Conservation (phyloP, 345 rosid species). For the Theobroma cacao region DNA sequence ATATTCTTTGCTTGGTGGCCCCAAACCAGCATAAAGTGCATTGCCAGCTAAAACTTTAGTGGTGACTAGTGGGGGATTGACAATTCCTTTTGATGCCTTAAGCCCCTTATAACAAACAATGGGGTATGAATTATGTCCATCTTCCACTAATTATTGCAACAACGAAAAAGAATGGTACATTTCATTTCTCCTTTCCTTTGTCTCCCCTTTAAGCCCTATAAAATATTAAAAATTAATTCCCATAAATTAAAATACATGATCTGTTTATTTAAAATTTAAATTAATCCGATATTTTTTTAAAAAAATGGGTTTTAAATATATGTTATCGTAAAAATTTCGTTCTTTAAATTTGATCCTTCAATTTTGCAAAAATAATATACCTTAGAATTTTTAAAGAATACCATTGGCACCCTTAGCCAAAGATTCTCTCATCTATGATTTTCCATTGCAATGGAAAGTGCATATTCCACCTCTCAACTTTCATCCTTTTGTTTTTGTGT, state of each 20-base stretch:
- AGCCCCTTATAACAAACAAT: too few species aligned
- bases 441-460: background rate
- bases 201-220: constrained; percentile 15
- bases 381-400: background rate
- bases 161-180: background rate
- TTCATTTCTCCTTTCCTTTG: background rate
- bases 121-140: background rate
- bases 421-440: background rate
- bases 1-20: background rate
- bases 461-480: background rate
- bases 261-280: too few species aligned
- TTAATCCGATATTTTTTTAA: too few species aligned
- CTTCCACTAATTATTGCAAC: constrained; percentile 3
- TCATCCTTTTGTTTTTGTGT: background rate
- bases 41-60: constrained; percentile 18
- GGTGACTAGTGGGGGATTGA: constrained; percentile 9
- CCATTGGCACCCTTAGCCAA: background rate
- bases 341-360: constrained; percentile 1
- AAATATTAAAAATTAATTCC: background rate
- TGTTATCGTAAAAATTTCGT: background rate
- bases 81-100: constrained; percentile 16
- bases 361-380: background rate
- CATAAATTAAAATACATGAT: background rate
- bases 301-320: background rate
- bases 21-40: constrained; percentile 3